A percentile compares a stretch with the other conserved stretches of the same genome.
Conservation (phyloP, 2,329 filamentous ascomycete species). For the Fusarium tupiense region DNA sequence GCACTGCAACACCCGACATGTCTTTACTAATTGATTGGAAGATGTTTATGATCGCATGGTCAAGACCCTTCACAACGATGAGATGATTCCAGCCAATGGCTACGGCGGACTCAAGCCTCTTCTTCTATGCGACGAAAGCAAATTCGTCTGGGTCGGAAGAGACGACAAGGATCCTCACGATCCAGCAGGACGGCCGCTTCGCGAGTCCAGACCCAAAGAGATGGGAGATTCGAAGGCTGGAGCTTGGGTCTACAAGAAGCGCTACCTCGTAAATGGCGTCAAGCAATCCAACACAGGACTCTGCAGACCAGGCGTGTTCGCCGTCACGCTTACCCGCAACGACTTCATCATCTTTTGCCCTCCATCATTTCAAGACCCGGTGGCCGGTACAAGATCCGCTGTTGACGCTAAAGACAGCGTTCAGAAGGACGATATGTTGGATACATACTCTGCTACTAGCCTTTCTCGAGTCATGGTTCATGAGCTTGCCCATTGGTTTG, state of each 20-base stretch:
- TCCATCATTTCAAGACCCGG: neutral
- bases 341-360: neutral
- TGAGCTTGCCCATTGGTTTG: constrained; percentile 2
- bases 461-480: constrained; percentile 4
- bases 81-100: neutral
- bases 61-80: neutral
- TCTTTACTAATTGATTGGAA: neutral
- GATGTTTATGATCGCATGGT: constrained; percentile 2
- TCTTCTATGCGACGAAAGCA: neutral
- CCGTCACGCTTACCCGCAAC: neutral
- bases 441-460: neutral
- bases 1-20: accelerated
- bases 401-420: neutral
- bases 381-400: neutral
- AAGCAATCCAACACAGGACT: neutral
- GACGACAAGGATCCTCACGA: neutral
- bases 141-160: neutral
- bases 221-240: neutral
- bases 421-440: neutral
- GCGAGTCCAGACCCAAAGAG: neutral
- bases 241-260: constrained; percentile 1
- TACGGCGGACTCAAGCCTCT: neutral
- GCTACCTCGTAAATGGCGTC: neutral
- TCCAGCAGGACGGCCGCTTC: neutral
- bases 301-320: neutral